Evolutionary conservation across 1,284 basidiomycete genomes (phyloP).

Genomic region (Taiwanofungus camphoratus): DNA sequence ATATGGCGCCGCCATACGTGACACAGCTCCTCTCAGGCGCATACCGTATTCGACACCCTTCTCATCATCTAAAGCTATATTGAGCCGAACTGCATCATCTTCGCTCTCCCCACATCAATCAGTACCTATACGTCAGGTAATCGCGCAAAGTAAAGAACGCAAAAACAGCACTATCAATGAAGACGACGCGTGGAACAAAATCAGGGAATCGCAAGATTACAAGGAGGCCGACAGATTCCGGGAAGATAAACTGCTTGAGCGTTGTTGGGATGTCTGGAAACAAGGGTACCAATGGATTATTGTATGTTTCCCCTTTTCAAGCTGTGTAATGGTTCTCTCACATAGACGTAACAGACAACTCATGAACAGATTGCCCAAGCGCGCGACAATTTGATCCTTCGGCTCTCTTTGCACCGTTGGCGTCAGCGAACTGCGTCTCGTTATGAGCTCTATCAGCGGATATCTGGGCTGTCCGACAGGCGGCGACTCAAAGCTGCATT

Average conservation of each 20-base stretch:
- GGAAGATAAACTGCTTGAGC: conserved; percentile 53
- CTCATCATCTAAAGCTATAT: conserved; percentile 12
- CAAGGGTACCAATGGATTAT: conserved; percentile 63
- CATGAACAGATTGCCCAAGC: conserved; percentile 52
- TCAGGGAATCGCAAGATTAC: conserved; percentile 63
- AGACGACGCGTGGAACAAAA: conserved; percentile 72
- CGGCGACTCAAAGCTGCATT: conserved; percentile 38
- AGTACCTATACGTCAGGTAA: conserved; percentile 27
- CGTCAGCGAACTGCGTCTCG: conserved; percentile 33
- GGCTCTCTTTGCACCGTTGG: conserved; percentile 55
- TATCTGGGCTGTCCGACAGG: conserved; percentile 36
- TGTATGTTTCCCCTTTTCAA: conserved; percentile 37
- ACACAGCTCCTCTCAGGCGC: conserved; percentile 10
- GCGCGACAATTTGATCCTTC: conserved; percentile 54
- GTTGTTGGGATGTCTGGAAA: conserved; percentile 68
- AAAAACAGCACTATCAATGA: conserved; percentile 49
- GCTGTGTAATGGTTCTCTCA: conserved; percentile 7
- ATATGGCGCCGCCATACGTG: conserved; percentile 39
- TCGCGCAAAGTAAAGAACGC: conserved; percentile 29
- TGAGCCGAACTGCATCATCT: conserved; percentile 3
- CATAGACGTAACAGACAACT: conserved; percentile 44
- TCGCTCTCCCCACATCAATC: conserved; percentile 9
- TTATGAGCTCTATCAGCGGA: conserved; percentile 34
- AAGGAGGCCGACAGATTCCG: conserved; percentile 65
- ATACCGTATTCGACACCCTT: conserved; percentile 11